phyloP scores from a whole-genome alignment of 495 filamentous ascomycete species.

The Neurospora discreta region DNA sequence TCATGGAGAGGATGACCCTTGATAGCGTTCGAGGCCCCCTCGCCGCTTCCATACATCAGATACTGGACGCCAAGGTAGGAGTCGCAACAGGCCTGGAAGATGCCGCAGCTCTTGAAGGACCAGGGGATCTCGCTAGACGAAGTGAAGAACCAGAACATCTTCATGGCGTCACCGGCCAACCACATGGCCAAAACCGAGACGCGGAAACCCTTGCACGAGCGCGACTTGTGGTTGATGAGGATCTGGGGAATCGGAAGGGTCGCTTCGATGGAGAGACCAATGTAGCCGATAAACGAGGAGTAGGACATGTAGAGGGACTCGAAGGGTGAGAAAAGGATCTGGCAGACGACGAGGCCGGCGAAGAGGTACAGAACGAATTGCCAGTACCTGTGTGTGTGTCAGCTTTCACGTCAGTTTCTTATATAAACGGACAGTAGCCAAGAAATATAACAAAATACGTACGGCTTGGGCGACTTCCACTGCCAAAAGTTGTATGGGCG shows the following conservation, averaged over 20 bases:
- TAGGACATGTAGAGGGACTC: conserved; percentile 50
- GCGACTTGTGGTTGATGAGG: conserved; percentile 60
- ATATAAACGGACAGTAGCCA: neutral
- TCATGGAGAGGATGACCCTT: conserved; percentile 10
- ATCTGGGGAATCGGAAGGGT: conserved; percentile 86
- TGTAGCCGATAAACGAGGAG: conserved; percentile 60
- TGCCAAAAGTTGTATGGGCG: conserved; percentile 92
- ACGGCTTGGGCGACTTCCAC: conserved; percentile 75
- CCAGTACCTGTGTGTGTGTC: conserved; percentile 58
- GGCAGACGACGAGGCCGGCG: conserved; percentile 51
- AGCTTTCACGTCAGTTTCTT: neutral
- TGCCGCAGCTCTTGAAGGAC: conserved; percentile 84
- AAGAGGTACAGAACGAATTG: conserved; percentile 67
- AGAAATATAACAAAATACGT: conserved; percentile 25
- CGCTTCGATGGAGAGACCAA: conserved; percentile 84
- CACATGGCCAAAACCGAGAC: conserved; percentile 77
- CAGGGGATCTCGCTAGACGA: conserved; percentile 62
- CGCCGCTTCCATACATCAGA: conserved; percentile 62
- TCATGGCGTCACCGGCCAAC: conserved; percentile 87
- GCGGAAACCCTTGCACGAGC: conserved; percentile 83
- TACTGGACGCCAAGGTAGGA: conserved; percentile 75
- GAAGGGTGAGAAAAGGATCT: conserved; percentile 58
- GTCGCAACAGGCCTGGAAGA: conserved; percentile 87
- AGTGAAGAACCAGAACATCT: conserved; percentile 87
- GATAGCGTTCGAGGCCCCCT: conserved; percentile 6